A percentile compares a stretch with the other conserved stretches of the same genome.
Conservation (phyloP, 2,329 filamentous ascomycete genomes). For the Emericellopsis atlantica region DNA sequence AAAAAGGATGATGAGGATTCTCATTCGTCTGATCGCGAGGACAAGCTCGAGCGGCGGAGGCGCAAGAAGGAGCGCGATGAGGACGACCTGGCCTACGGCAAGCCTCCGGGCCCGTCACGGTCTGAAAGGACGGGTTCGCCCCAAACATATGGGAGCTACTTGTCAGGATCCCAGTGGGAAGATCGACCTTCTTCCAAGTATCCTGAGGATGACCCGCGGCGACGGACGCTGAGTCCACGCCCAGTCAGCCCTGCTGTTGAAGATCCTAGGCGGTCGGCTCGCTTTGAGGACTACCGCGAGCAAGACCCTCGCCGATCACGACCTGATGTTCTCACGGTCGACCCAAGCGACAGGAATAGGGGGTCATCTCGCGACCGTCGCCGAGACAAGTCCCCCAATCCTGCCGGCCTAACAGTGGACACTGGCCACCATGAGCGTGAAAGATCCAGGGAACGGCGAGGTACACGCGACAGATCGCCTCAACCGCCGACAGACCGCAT, state of each 20-base stretch:
- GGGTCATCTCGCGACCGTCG: constrained; percentile 19
- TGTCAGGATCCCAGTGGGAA: constrained; percentile 7
- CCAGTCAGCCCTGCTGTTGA: constrained; percentile 8
- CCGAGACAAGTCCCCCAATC: constrained; percentile 14
- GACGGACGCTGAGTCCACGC: constrained; percentile 1
- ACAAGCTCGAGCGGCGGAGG: constrained; percentile 11
- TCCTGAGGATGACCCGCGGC: constrained; percentile 7
- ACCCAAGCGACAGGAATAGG: constrained; percentile 15
- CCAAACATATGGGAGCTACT: constrained; percentile 14
- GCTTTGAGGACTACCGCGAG: constrained; percentile 10
- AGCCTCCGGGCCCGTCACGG: constrained; percentile 12
- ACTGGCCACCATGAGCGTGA: constrained; percentile 11
- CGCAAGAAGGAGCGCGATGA: constrained; percentile 16
- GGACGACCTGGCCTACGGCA: constrained; percentile 39
- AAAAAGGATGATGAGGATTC: constrained; percentile 11
- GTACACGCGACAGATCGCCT: constrained; percentile 29
- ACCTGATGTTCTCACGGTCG: constrained; percentile 27
- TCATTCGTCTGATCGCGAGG: constrained; percentile 5
- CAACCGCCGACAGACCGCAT: constrained; percentile 34
- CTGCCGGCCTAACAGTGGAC: constrained; percentile 9
- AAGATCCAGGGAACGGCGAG: constrained; percentile 17
- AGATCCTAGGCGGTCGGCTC: constrained; percentile 8
- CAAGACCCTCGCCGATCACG: constrained; percentile 22
- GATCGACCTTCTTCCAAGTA: constrained; percentile 11
- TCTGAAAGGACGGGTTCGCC: constrained; percentile 8